Percentiles rank a stretch among this genome's conserved stretches.
These are phyloP conservation scores for Candida boleticola DNA, from an alignment of 805 yeast species.

Conservation along the genomic window DNA sequence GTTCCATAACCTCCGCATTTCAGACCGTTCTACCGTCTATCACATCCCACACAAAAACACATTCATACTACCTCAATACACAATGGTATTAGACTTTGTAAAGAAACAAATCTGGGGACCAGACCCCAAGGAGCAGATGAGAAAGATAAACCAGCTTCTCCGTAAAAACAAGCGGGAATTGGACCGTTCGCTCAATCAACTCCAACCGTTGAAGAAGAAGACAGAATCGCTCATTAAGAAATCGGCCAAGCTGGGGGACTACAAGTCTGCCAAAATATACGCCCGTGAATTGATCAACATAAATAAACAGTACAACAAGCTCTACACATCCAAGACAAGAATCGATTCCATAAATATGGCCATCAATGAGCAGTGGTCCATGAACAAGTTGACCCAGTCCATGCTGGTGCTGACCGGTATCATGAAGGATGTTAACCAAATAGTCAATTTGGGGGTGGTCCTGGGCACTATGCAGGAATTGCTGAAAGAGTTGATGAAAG, in stretches of 20 bases:
- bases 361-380: constrained; percentile 85
- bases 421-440: constrained; percentile 83
- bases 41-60: too few relatives aligned
- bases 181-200: constrained; percentile 69
- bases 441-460: constrained; percentile 77
- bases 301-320: constrained; percentile 68
- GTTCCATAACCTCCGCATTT: too few relatives aligned
- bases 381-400: constrained; percentile 78
- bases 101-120: constrained; percentile 95
- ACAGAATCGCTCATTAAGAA: constrained; percentile 74
- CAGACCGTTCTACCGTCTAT: too few relatives aligned
- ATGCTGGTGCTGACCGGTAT: constrained; percentile 74
- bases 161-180: constrained; percentile 83
- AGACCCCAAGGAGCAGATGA: constrained; percentile 85
- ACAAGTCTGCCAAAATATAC: constrained; percentile 69
- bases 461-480: constrained; percentile 81
- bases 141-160: constrained; percentile 73
- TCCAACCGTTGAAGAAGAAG: constrained; percentile 63
- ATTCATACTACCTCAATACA: too few relatives aligned
- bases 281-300: constrained; percentile 79
- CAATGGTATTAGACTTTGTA: constrained; percentile 57
- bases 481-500: constrained; percentile 80
- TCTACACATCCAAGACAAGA: constrained; percentile 80
- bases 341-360: constrained; percentile 84
- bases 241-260: constrained; percentile 74